A percentile compares a stretch with the other conserved stretches of the same genome.
These are phyloP conservation scores for Symmetrospora coprosmae DNA, from an alignment of 768 basidiomycete species.

Conservation along the genomic window DNA sequence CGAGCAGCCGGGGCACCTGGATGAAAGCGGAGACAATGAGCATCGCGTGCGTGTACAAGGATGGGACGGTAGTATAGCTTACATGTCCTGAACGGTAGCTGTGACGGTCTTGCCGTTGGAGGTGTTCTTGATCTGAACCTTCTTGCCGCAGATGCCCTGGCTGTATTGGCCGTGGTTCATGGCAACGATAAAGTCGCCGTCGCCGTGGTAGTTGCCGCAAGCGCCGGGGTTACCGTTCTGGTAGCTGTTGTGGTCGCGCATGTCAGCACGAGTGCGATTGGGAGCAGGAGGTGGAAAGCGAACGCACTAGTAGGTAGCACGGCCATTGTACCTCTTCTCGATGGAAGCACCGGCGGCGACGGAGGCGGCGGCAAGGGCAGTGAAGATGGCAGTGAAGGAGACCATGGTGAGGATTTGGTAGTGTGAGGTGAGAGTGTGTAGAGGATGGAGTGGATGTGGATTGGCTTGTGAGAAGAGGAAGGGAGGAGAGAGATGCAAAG, in stretches of 20 bases:
- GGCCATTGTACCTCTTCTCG: conserved; percentile 11
- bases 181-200: conserved; percentile 18
- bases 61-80: conserved; percentile 43
- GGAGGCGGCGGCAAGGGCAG: conserved; percentile 12
- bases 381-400: conserved; percentile 17
- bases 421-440: too few relatives aligned
- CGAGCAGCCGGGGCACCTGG: conserved; percentile 25
- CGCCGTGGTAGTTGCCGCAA: conserved; percentile 48
- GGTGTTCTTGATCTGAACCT: conserved; percentile 50
- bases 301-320: conserved; percentile 7
- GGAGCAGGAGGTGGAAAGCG: too few relatives aligned
- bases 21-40: not conserved
- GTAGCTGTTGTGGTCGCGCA: too few relatives aligned
- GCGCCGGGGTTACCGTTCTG: conserved; percentile 64
- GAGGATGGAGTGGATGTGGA: not conserved
- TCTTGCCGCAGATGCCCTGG: conserved; percentile 38
- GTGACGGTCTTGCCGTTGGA: conserved; percentile 44
- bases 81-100: conserved; percentile 61
- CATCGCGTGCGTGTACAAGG: not conserved
- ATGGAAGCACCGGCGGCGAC: conserved; percentile 13
- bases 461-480: not conserved
- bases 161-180: conserved; percentile 13
- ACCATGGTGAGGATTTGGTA: conserved; percentile 19
- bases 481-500: not conserved
- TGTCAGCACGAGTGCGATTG: too few relatives aligned